A percentile compares a stretch with the other conserved stretches of the same genome.
Evolutionary conservation across 306 rosid species (phyloP).

Genomic region (Senna tora): DNA sequence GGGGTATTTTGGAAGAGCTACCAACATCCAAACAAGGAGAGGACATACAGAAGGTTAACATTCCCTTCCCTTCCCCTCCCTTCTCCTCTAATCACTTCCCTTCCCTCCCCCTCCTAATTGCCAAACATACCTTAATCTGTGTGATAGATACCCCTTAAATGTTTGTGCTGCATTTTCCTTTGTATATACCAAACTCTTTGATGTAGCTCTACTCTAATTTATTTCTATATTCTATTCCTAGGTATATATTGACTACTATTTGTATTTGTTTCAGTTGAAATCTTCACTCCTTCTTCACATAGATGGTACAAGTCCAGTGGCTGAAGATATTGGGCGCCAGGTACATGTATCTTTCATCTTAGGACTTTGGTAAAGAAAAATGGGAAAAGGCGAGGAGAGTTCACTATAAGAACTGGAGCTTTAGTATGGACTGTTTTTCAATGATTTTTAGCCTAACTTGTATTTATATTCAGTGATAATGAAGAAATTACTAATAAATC

Average conservation of each 20-base stretch:
- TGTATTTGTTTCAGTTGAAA: conserved; percentile 65
- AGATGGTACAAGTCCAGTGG: conserved; percentile 86
- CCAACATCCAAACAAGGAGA: too few relatives aligned
- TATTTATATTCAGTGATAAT: not conserved
- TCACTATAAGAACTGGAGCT: not conserved
- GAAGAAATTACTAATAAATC: not conserved
- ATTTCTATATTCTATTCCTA: not conserved
- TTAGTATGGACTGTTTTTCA: not conserved
- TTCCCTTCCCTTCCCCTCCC: too few relatives aligned
- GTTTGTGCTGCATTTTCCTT: not conserved
- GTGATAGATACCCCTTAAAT: too few relatives aligned
- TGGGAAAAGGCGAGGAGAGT: too few relatives aligned
- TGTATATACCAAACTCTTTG: not conserved
- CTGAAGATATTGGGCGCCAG: conserved; percentile 98
- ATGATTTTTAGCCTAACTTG: conserved; percentile 1
- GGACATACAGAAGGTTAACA: too few relatives aligned
- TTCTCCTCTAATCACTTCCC: too few relatives aligned
- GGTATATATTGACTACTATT: not conserved
- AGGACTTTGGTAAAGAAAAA: not conserved
- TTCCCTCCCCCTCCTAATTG: too few relatives aligned
- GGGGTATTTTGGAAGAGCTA: too few relatives aligned
- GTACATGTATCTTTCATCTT: conserved; percentile 40
- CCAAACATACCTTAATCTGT: too few relatives aligned
- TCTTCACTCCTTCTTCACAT: conserved; percentile 87
- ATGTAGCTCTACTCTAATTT: not conserved